Base-by-base conservation (phyloP, 1,139 yeast species). In the Zygosaccharomyces sapae region DNA sequence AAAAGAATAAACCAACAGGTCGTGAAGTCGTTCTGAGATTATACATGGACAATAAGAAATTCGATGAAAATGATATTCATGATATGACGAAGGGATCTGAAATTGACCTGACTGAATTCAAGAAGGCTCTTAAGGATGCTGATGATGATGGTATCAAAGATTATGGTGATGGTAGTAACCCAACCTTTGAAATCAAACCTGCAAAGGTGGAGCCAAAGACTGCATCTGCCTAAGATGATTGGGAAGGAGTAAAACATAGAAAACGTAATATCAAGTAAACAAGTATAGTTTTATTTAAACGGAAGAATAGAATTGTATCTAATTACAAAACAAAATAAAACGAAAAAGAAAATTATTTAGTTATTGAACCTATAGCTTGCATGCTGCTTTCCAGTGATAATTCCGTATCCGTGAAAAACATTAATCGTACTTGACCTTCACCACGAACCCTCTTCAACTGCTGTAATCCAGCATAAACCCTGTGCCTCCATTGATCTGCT, bases 21-120 rank as follows among this genome's bases (percentile, higher is more conserved):
- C 82, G 81, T 67, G 95, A 92, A 70, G 73, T 89, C 51, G 77
- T 92, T 55, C 75, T 81, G 66, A 81, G 84, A 69, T 81, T 83
- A 69, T 86, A 79, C 67, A 73, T 83, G 44, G 92, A 86, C 61
- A 86, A 73, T 54, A 62, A 57, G 41, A 61, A 58, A 37, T 61
- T 59, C 44, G 68, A 63, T 37, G 72, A 67, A 35, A 69, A 74
- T 27, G 86, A 80, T 52, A 79, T 75, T 51, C 71, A 66, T 16
- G 70, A 67, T 45, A 66, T 60, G 33, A 73, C 71, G 12, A 65
- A 67, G 31, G 86, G 83, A 41, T 81, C 81, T 19, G 85, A 80
- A 51, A 81, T 83, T 76, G 94, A 85, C 67, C 78, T 85, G 70
- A 73, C 87, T 31, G 81, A 79, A 61, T 65, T 63, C 44, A 65